Base-by-base conservation (phyloP, 805 yeast genomes). In the Kodamaea kakaduensis region DNA sequence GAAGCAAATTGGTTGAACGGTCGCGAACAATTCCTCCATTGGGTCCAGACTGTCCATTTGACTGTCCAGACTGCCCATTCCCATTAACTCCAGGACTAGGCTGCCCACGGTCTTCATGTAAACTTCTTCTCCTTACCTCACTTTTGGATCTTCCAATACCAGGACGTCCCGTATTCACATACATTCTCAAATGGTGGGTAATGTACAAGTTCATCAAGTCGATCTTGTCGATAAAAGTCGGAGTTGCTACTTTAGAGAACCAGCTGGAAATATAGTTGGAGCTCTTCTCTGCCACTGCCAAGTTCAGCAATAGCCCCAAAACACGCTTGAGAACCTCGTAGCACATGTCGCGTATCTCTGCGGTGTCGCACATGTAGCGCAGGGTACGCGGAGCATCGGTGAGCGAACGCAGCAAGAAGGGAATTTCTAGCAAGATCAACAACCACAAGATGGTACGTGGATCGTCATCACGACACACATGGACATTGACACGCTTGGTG, bases 121-220 rank as follows among this genome's bases (percentile, higher is more conserved):
- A n/a, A n/a, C n/a, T n/a, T n/a, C n/a, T n/a, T n/a, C n/a, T n/a
- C n/a, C n/a, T n/a, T n/a, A n/a, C n/a, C n/a, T n/a, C n/a, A n/a
- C n/a, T n/a, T n/a, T n/a, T n/a, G n/a, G n/a, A n/a, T n/a, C n/a
- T n/a, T n/a, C n/a, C n/a, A n/a, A n/a, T n/a, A n/a, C n/a, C n/a
- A 5, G 5, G 12, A 6, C 9, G 10, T 23, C 5, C 14, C 39
- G 51, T 44, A 51, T 66, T 71, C 43, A 71, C 64, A 36, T 75
- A 65, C 40, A 77, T 67, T 25, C 78, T 73, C 36, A 89, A 62
- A 29, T 85, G 86, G 50, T 84, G 86, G 0, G 94, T 82, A 23
- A 88, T 71, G 57, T 83, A 87, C 15, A 86, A 65, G 49, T 88
- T 89, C 32, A 85, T 48, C 20, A 83, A 61, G 25, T 86, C 86